A percentile compares a stretch with the other conserved stretches of the same genome.
Evolutionary conservation across 2,329 filamentous ascomycete genomes (phyloP).

Genomic region (Botrytis hyacinthi): DNA sequence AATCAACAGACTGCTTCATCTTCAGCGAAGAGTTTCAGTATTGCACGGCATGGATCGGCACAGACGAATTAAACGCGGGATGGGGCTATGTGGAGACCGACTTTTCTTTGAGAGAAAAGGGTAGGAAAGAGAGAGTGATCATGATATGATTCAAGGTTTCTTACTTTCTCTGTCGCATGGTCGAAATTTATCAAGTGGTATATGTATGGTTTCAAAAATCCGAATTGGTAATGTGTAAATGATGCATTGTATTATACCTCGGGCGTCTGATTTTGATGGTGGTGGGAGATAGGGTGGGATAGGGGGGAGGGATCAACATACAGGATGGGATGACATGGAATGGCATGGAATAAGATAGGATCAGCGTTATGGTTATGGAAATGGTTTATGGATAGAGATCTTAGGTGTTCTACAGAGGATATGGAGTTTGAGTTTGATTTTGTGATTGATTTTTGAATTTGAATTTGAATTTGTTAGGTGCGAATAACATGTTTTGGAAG

Average conservation of each 20-base stretch:
- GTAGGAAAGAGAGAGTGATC: neutral
- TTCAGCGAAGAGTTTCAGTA: neutral
- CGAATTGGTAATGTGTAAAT: constrained; percentile 1
- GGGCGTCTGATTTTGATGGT: neutral
- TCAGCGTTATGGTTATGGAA: neutral
- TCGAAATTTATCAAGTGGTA: neutral
- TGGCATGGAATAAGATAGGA: neutral
- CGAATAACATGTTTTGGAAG: neutral
- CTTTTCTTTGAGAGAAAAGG: neutral
- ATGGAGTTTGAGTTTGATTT: neutral
- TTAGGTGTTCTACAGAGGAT: neutral
- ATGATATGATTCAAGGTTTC: neutral
- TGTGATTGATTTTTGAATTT: neutral
- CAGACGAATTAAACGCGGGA: neutral
- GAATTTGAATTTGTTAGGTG: too few relatives aligned
- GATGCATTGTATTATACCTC: neutral
- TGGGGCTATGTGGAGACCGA: neutral
- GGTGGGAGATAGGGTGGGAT: neutral
- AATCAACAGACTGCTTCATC: neutral
- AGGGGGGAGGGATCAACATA: neutral
- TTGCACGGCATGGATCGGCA: neutral
- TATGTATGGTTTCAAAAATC: neutral
- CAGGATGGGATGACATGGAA: neutral
- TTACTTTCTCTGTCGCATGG: neutral
- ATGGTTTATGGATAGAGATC: neutral